A percentile compares a stretch with the other conserved stretches of the same genome.
These are phyloP conservation scores for Penicillium sp. DNA, from an alignment of 2,329 filamentous ascomycete species.

Conservation along the genomic window DNA sequence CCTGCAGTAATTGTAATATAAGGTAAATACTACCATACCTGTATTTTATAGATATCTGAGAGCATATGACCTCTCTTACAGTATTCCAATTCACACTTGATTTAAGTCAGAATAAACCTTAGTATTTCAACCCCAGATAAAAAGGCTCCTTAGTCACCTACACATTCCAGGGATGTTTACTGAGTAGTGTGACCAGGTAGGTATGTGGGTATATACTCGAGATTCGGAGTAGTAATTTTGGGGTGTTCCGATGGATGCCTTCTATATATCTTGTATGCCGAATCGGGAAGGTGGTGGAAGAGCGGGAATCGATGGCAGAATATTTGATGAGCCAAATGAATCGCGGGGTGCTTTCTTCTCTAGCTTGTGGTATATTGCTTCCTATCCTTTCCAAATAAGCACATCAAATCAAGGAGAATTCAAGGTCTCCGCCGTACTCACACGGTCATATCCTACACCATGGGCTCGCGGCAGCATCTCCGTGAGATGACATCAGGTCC, in stretches of 20 bases:
- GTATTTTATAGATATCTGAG: too few species aligned
- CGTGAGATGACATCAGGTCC: slow-evolving; percentile 27
- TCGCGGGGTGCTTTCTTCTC: neutral
- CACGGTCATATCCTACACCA: slow-evolving; percentile 3
- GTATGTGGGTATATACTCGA: too few species aligned
- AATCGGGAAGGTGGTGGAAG: neutral
- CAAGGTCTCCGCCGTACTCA: neutral
- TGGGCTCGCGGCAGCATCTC: slow-evolving; percentile 31
- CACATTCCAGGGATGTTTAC: too few species aligned
- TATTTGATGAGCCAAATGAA: neutral
- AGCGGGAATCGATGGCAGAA: neutral
- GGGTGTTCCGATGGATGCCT: too few species aligned
- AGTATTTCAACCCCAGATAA: too few species aligned
- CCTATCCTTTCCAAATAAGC: neutral
- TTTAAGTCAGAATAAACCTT: too few species aligned
- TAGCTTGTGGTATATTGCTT: neutral
- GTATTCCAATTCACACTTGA: rapidly evolving
- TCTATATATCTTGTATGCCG: neutral
- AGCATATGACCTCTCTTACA: too few species aligned
- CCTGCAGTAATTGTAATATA: too few species aligned
- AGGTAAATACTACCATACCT: too few species aligned
- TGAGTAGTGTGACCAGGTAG: too few species aligned
- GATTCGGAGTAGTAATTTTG: too few species aligned
- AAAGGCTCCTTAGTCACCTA: too few species aligned
- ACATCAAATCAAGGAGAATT: neutral